Conservation (phyloP, 2,329 filamentous ascomycete species). For the Microcera coccophila region DNA sequence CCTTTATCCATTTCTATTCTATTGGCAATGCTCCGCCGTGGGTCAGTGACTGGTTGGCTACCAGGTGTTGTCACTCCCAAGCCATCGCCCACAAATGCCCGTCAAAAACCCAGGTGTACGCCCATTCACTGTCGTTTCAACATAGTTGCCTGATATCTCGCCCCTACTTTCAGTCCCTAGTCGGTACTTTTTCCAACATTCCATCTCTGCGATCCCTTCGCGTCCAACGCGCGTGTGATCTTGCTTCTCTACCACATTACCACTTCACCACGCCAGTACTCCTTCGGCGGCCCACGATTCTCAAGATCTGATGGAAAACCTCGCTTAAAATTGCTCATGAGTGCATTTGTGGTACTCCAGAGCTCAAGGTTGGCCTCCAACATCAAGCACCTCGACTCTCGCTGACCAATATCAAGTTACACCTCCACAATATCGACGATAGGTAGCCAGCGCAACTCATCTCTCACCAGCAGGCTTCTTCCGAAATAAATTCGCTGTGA, state of each 20-base stretch:
- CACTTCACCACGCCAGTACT: neutral
- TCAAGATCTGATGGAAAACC: neutral
- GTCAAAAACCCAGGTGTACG: neutral
- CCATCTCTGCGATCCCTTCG: neutral
- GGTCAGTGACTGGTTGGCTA: neutral
- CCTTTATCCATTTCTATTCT: no score
- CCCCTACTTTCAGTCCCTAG: neutral
- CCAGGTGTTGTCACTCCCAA: neutral
- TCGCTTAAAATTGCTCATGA: neutral
- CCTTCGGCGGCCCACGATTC: no score
- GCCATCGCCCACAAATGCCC: neutral
- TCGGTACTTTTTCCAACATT: neutral
- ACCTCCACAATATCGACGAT: no score
- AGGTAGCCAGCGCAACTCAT: neutral
- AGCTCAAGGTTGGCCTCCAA: neutral
- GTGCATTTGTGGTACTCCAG: neutral
- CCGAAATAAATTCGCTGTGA: neutral
- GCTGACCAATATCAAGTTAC: neutral
- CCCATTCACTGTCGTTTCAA: neutral
- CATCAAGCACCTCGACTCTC: neutral
- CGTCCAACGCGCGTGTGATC: neutral
- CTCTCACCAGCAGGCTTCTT: neutral
- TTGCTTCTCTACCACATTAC: neutral
- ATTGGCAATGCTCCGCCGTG: no score
- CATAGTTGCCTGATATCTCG: neutral